These are phyloP conservation scores for Pleurotus salmoneostramineus DNA, from an alignment of 768 basidiomycete species.

Conservation along the genomic window DNA sequence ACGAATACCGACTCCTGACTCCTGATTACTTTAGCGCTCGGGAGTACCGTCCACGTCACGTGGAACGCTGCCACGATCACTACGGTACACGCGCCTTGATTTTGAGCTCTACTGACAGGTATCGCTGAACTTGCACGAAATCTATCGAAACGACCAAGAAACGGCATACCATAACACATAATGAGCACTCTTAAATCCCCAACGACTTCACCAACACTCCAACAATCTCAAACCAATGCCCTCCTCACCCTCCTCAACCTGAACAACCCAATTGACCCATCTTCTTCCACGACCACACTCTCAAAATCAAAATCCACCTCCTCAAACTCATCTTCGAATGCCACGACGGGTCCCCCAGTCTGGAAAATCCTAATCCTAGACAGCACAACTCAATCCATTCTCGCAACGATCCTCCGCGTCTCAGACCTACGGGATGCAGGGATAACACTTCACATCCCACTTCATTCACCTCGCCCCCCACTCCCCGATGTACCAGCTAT, in stretches of 20 bases:
- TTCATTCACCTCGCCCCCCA: slow-evolving; percentile 85
- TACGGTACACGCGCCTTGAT: background rate
- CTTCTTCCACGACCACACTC: background rate
- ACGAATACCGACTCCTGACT: too few relatives aligned
- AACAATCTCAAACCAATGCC: slow-evolving; percentile 84
- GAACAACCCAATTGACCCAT: slow-evolving; percentile 53
- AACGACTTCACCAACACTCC: slow-evolving; percentile 48
- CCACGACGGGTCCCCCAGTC: slow-evolving; percentile 67
- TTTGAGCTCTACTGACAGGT: too few relatives aligned
- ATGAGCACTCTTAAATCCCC: background rate
- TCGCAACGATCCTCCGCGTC: slow-evolving; percentile 92
- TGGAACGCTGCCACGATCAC: slow-evolving; percentile 3
- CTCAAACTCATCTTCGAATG: background rate
- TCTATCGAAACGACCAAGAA: background rate
- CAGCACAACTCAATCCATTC: slow-evolving; percentile 92
- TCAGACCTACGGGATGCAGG: slow-evolving; percentile 96
- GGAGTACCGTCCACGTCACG: too few relatives aligned
- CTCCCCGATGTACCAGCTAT: slow-evolving; percentile 94
- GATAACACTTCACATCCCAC: slow-evolving; percentile 95
- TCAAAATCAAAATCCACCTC: background rate
- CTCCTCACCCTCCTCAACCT: slow-evolving; percentile 85
- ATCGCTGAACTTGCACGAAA: background rate
- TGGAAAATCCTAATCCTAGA: slow-evolving; percentile 98
- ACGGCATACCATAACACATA: background rate
- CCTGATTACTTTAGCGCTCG: too few relatives aligned